Evolutionary conservation across 164 flowering plant species (phyloP), one percentile per base, ranked within the genome.

Genomic region (Tetracentron sinense): DNA sequence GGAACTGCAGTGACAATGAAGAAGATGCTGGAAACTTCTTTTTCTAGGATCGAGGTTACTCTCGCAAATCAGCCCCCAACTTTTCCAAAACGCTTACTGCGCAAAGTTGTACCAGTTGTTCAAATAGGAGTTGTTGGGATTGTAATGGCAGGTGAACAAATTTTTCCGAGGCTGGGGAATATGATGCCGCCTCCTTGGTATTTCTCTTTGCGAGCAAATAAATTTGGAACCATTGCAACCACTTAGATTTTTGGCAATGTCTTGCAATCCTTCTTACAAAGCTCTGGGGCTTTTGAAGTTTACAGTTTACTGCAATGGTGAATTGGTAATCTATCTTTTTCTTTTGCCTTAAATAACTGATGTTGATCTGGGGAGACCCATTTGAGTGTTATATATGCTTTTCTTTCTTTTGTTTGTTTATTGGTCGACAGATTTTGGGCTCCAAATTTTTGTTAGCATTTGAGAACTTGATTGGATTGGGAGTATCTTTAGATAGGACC

Each of bases 251-350:
- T 90, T 53, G 97, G 98, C 47, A 93, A 93, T 66, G 64, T 80
- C n/a, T 2, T 87, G 53, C 98, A 93, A 72, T 82, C 87, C 42
- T 85, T 78, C 79, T 78, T 93, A 42, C 92, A 88, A 58, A 85
- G 88, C 65, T 85, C 98, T 56, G 97, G 98, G 11, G 98, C 98
- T 69, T 93, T 93, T 77, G 96, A 90, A 80, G 92, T 90, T n/a
- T n/a, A n/a, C n/a, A n/a, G 42, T 82, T 60, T n/a, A n/a, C 63
- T 74, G 74, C 79, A 85, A 89, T 58, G 84, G 77, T 62, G 87
- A 83, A 68, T 60, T 79, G 88, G 98, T 90, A 77, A 72, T 72
- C 28, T 25, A 33, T 6, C 33, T 15, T 31, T 33, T 16, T 20
- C 42, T 44, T 28, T 58, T 4, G 31, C 10, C 7, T n/a, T 49